Conservation (phyloP, 192 early-diverging fungal genomes). For the Backusella morwellensis region DNA sequence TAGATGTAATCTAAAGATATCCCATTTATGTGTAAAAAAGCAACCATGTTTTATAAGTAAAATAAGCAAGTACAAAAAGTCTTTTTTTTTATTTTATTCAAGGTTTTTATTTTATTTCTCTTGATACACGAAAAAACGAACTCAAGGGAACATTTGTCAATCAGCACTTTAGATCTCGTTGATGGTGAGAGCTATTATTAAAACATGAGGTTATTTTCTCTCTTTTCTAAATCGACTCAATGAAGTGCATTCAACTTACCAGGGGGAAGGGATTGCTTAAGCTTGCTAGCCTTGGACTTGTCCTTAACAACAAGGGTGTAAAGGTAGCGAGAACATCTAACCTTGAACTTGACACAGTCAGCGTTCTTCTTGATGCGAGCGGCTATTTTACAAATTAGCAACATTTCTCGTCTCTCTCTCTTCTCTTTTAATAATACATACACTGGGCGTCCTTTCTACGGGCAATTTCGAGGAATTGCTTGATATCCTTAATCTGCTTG, state of each 20-base stretch:
- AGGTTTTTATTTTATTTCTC: not conserved
- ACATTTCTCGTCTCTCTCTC: not conserved
- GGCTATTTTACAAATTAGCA: constrained; percentile 36
- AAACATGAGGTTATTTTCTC: not conserved
- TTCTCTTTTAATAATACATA: constrained; percentile 17
- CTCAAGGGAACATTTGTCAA: not conserved
- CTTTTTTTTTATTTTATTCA: not conserved
- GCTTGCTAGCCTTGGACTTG: constrained; percentile 92
- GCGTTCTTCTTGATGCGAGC: constrained; percentile 97
- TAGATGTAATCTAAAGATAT: not conserved
- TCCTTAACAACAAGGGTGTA: constrained; percentile 98
- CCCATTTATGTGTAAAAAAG: not conserved
- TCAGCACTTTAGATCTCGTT: constrained; percentile 35
- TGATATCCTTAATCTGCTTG: constrained; percentile 98
- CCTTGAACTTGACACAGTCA: constrained; percentile 97
- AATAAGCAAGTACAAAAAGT: not conserved
- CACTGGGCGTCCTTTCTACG: constrained; percentile 95
- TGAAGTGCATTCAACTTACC: constrained; percentile 46
- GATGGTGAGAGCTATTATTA: constrained; percentile 30
- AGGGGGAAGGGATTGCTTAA: constrained; percentile 94
- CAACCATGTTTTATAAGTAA: not conserved
- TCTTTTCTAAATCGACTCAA: not conserved
- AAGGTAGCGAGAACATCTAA: constrained; percentile 97
- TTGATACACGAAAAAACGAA: not conserved
- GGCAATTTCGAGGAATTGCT: constrained; percentile 96